Base-by-base conservation (phyloP, 768 basidiomycete genomes). In the Terana coerulea region DNA sequence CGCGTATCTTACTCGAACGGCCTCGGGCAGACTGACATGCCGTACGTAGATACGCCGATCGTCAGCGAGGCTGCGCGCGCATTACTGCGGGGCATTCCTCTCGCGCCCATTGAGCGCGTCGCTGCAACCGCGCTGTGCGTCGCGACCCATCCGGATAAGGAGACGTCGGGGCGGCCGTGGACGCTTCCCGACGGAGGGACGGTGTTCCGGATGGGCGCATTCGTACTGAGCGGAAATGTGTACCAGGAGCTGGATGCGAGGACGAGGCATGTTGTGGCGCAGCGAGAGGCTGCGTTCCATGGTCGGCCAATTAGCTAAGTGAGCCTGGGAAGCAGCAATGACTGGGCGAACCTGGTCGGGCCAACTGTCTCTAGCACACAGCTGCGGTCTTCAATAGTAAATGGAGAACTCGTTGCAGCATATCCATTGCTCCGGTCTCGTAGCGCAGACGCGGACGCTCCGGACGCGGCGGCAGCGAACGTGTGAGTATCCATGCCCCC, bases 51-150 rank as follows among this genome's bases (percentile, higher is more conserved):
- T 14, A 52, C 42, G 11, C 51, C 8, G 11, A 49, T 24, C 48
- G 0, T 46, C 58, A 28, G 24, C 43, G 1, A 47, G n/a, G n/a
- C n/a, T n/a, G n/a, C n/a, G 7, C 60, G 49, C 17, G 7, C 62
- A 0, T 21, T 64, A 14, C 50, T 70, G 10, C 63, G 63, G 0
- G 69, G 68, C 2, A 42, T 66, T 17, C 67, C 67, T 9, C 8
- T 64, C 22, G 60, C 61, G 3, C 67, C 67, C 12, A 40, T 69
- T 4, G 42, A 51, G 3, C 65, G 67, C 12, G 61, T 71, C 29
- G 67, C 66, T 2, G 64, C 57, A 14, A 63, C 68, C 0, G 61
- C 69, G 43, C 56, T 69, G 54, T 57, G 54, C 31, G 65, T 66
- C 2, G 57, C 67, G 37, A 57, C 56, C 15, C 64, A 68, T 35